Percentiles rank a stretch among this genome's conserved stretches.
These are phyloP conservation scores for Musa acuminata DNA, from an alignment of 176 grass and related monocot species.

Conservation along the genomic window DNA sequence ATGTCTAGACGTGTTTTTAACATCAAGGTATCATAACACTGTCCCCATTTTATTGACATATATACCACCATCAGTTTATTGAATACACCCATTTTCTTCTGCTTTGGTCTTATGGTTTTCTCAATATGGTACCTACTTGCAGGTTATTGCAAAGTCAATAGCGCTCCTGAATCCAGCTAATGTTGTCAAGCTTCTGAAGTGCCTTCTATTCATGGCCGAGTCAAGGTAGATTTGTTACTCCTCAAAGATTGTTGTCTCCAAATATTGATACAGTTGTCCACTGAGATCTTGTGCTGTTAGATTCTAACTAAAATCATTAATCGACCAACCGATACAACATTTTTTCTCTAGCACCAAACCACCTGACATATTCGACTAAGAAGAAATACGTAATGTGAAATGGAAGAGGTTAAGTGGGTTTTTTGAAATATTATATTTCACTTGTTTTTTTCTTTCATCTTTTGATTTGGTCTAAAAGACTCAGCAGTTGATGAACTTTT, in stretches of 20 bases:
- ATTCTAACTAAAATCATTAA: background rate
- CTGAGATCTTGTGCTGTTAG: background rate
- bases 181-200: conserved; percentile 73
- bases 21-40: background rate
- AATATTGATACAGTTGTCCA: background rate
- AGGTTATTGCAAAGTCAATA: conserved; percentile 87
- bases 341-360: background rate
- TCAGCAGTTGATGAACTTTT: background rate
- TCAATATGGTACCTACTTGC: conserved; percentile 17
- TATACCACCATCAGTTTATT: background rate
- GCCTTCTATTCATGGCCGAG: conserved; percentile 54
- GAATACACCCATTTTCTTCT: background rate
- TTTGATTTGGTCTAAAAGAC: background rate
- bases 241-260: background rate
- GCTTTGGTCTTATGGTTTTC: conserved; percentile 6
- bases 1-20: background rate
- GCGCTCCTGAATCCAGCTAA: conserved; percentile 61
- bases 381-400: background rate
- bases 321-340: too few relatives aligned
- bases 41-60: background rate
- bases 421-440: background rate
- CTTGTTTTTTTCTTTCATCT: background rate
- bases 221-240: conserved; percentile 39
- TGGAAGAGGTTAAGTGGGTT: background rate
- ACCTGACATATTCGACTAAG: background rate